Percentiles rank a stretch among this genome's conserved stretches.
These are phyloP conservation scores for Parachaetomium inaequale DNA, from an alignment of 495 filamentous ascomycete species.

Conservation along the genomic window DNA sequence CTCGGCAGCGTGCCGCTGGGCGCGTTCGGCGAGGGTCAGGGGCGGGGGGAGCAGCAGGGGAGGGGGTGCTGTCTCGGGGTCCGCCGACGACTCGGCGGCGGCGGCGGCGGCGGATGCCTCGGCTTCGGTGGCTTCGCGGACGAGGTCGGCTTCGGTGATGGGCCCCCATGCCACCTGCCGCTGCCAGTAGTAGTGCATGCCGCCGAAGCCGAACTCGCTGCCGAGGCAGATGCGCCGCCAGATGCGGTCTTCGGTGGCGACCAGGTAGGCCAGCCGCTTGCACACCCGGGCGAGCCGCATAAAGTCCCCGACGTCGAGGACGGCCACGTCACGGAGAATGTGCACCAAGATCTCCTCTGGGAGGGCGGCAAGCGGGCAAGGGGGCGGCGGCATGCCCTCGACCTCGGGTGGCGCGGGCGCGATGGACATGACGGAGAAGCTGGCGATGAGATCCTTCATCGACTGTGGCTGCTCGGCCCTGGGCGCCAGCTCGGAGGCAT, in stretches of 20 bases:
- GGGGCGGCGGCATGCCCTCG: slow-evolving; percentile 63
- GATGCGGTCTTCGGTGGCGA: slow-evolving; percentile 78
- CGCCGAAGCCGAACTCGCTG: slow-evolving; percentile 67
- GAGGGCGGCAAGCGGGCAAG: slow-evolving; percentile 71
- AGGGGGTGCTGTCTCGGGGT: background rate
- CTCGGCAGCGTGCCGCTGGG: slow-evolving; percentile 29
- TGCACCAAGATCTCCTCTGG: slow-evolving; percentile 78
- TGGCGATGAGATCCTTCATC: slow-evolving; percentile 65
- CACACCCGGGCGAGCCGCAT: slow-evolving; percentile 78
- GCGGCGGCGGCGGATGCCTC: slow-evolving; percentile 1
- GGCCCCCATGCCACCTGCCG: slow-evolving; percentile 61
- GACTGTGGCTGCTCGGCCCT: slow-evolving; percentile 34
- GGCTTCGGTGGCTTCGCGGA: slow-evolving; percentile 19
- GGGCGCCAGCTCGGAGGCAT: background rate
- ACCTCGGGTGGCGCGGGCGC: slow-evolving; percentile 48
- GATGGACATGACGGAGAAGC: slow-evolving; percentile 67
- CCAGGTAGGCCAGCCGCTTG: slow-evolving; percentile 80
- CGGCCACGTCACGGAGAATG: slow-evolving; percentile 57
- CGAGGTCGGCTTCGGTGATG: slow-evolving; percentile 41
- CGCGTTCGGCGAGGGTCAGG: slow-evolving; percentile 29
- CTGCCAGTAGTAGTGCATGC: slow-evolving; percentile 80
- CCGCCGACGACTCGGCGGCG: slow-evolving; percentile 9
- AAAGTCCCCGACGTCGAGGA: slow-evolving; percentile 75
- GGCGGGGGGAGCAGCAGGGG: slow-evolving; percentile 19
- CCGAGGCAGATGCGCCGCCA: slow-evolving; percentile 77